Evolutionary conservation across 371 early-diverging fungal genomes (phyloP).

Genomic region (Coemansia sp.): DNA sequence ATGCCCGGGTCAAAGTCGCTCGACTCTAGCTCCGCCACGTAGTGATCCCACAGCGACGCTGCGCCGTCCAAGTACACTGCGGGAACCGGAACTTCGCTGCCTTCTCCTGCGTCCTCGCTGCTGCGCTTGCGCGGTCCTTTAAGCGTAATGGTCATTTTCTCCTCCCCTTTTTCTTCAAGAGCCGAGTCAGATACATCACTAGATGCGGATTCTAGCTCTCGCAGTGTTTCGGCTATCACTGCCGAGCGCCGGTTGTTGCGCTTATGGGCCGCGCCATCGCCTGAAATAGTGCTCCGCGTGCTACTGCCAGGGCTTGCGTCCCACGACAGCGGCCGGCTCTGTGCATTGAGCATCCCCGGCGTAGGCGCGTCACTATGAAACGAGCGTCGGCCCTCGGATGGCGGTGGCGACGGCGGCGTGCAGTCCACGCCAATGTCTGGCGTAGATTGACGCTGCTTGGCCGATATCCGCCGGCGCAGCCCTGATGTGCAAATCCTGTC

Average conservation of each 20-base stretch:
- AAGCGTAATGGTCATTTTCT: conserved; percentile 45
- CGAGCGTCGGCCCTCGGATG: conserved; percentile 8
- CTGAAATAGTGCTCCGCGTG: conserved; percentile 33
- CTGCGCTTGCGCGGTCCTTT: conserved; percentile 31
- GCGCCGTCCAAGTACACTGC: conserved; percentile 44
- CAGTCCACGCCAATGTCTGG: conserved; percentile 19
- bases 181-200: conserved; percentile 7
- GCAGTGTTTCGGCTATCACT: conserved; percentile 38
- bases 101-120: background rate
- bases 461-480: conserved; percentile 36
- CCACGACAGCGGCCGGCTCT: background rate
- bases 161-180: conserved; percentile 16
- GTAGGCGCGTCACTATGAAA: background rate
- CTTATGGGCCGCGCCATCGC: conserved; percentile 28
- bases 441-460: conserved; percentile 21
- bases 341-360: background rate
- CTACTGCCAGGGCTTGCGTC: conserved; percentile 20
- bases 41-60: conserved; percentile 52
- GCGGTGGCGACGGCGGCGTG: conserved; percentile 13
- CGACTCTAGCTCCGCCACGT: conserved; percentile 47
- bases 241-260: conserved; percentile 29
- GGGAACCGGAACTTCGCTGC: conserved; percentile 21
- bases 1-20: conserved; percentile 42
- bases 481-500: conserved; percentile 11
- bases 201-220: conserved; percentile 18